Percentiles rank a stretch among this genome's conserved stretches.
Conservation (phyloP, 2,329 filamentous ascomycete genomes). For the Fusarium continuum region DNA sequence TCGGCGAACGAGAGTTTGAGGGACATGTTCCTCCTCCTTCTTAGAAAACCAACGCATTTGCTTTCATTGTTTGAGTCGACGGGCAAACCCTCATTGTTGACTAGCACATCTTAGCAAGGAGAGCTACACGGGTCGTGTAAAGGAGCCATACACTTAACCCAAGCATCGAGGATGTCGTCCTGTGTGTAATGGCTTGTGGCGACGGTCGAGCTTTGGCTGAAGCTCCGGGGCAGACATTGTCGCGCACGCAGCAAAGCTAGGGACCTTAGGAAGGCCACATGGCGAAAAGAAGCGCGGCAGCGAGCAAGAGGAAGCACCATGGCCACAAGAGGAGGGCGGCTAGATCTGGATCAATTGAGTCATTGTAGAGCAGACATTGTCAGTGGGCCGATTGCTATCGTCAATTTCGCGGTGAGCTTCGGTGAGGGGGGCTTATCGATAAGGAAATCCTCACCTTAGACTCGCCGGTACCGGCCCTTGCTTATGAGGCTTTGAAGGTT, state of each 20-base stretch:
- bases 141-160: conserved; percentile 46
- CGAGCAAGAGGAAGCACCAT: conserved; percentile 43
- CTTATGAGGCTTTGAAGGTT: no score
- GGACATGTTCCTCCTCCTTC: conserved; percentile 72
- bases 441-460: not conserved
- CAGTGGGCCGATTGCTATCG: conserved; percentile 34
- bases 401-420: conserved; percentile 26
- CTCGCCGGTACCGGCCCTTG: no score
- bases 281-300: conserved; percentile 36
- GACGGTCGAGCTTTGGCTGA: conserved; percentile 33
- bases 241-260: conserved; percentile 12
- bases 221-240: conserved; percentile 35
- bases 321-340: not conserved
- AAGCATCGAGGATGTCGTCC: conserved; percentile 41
- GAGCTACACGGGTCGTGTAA: not conserved
- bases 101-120: conserved; percentile 31
- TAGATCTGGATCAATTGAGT: conserved; percentile 32
- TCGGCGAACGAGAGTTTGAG: conserved; percentile 77
- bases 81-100: conserved; percentile 40
- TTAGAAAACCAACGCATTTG: conserved; percentile 70
- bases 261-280: not conserved
- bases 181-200: conserved; percentile 17
- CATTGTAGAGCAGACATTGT: conserved; percentile 22
- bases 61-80: conserved; percentile 27
- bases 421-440: conserved; percentile 21